Base-by-base conservation (phyloP, 2,329 filamentous ascomycete species). In the Neonectria coccinea region DNA sequence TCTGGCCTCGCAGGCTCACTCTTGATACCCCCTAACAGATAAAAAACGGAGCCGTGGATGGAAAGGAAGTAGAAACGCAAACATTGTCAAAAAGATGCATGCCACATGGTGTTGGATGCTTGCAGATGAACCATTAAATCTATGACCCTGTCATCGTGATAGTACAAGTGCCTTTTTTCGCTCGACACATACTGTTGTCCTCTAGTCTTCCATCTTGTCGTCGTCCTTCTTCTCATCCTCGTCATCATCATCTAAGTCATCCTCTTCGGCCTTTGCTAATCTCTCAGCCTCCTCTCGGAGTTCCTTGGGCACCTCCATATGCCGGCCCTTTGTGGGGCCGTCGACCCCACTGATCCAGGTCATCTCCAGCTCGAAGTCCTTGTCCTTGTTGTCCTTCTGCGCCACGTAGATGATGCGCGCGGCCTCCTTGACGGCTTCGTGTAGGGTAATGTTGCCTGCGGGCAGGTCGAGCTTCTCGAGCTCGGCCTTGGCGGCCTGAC, bases 281-380 rank as follows among this genome's bases (percentile, higher is more conserved):
- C 89, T 90, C 86, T 97, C 93, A 14, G 96, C 96, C 84, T 98
- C 95, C 79, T 97, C 94, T 63, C 91, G 85, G 74, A 99, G 81
- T 71, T 94, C 92, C 84, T 93, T 94, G 62, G 96, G 96, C 63
- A 99, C 96, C 81, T 97, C 93, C 80, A 95, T 87, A 78, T 99
- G 96, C 74, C 91, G 89, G 68, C 96, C 96, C 84, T 97, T 95
- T 67, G 94, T 98, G 39, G 94, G 94, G 5, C 94, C 95, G 70
- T 92, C 88, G 52, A 89, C 81, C 57, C 87, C 88, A 80, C 94
- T 97, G 79, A 98, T 92, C 96, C 96, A 99, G 64, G 93, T 97
- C 94, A 99, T 97, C 85, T 99, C 96, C 65, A 99, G 86, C 88
- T 99, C 96, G 76, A 98, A 99, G 70, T 98, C 96, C 86, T 99